Percentiles rank a stretch among this genome's conserved stretches.
phyloP scores from a whole-genome alignment of 2,329 filamentous ascomycete genomes.

The Chaetomiaceae sp. region DNA sequence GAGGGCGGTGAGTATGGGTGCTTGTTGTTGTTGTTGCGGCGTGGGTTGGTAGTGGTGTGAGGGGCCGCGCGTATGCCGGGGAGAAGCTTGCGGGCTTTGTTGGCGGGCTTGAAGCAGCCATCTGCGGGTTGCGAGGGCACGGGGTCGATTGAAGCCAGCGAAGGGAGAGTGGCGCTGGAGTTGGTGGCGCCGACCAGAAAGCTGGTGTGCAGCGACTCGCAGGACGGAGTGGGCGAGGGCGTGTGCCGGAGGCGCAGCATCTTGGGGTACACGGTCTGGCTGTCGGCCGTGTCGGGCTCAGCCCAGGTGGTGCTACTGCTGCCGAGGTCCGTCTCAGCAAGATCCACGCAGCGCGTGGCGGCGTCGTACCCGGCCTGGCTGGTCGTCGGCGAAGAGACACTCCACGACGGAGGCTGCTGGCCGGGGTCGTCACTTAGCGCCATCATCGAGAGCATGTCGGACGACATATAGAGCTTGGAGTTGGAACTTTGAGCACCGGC shows the following conservation, averaged over 20 bases:
- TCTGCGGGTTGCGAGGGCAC: neutral
- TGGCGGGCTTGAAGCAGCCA: neutral
- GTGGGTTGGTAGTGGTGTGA: too few species aligned
- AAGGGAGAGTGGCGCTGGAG: neutral
- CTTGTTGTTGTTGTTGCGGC: too few species aligned
- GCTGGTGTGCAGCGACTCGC: conserved; percentile 9
- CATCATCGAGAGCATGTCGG: conserved; percentile 10
- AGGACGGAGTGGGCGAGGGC: conserved; percentile 8
- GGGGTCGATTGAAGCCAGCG: neutral
- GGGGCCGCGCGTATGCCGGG: neutral
- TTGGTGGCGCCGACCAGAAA: neutral
- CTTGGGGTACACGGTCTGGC: conserved; percentile 13
- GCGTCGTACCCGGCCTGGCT: neutral
- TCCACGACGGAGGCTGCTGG: neutral
- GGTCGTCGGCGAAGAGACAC: neutral
- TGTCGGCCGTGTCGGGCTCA: neutral
- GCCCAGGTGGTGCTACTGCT: conserved; percentile 1
- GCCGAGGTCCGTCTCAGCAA: neutral
- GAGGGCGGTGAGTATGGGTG: too few species aligned
- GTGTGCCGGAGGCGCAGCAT: conserved; percentile 9
- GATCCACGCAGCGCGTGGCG: neutral
- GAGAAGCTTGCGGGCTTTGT: conserved; percentile 7
- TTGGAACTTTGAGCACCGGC: neutral
- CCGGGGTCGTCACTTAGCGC: conserved; percentile 1
- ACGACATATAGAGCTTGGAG: conserved; percentile 7